A percentile compares a stretch with the other conserved stretches of the same genome.
These are phyloP conservation scores for Orbilia ellipsospora DNA, from an alignment of 2,329 filamentous ascomycete species.

Conservation along the genomic window DNA sequence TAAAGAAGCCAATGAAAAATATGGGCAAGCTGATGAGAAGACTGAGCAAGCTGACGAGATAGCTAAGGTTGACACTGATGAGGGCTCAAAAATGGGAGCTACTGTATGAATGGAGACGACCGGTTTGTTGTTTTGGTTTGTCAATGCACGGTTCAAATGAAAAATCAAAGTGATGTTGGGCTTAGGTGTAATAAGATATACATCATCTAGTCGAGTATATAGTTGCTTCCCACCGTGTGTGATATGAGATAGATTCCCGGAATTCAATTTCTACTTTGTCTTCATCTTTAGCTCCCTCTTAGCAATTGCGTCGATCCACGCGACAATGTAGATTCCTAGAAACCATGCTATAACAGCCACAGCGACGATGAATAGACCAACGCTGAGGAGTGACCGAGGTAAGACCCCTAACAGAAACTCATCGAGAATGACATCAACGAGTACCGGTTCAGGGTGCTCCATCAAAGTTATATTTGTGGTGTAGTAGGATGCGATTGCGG, in stretches of 20 bases:
- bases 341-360: constrained; percentile 30
- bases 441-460: constrained; percentile 76
- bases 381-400: constrained; percentile 36
- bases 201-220: neutral
- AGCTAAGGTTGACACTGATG: neutral
- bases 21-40: neutral
- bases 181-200: neutral
- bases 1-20: neutral
- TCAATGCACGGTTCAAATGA: neutral
- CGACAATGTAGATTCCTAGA: constrained; percentile 15
- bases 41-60: neutral
- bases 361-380: constrained; percentile 34
- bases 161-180: neutral
- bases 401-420: constrained; percentile 37
- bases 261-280: neutral
- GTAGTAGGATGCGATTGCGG: constrained; percentile 85
- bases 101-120: neutral
- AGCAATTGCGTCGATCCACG: constrained; percentile 25
- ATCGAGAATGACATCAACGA: constrained; percentile 66
- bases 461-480: constrained; percentile 79
- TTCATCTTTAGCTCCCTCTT: constrained; percentile 18
- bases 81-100: neutral
- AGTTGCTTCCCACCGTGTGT: neutral
- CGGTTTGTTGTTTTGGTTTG: too few relatives aligned
- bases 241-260: neutral